Conservation (phyloP, 768 basidiomycete species). For the Suillus subaureus region DNA sequence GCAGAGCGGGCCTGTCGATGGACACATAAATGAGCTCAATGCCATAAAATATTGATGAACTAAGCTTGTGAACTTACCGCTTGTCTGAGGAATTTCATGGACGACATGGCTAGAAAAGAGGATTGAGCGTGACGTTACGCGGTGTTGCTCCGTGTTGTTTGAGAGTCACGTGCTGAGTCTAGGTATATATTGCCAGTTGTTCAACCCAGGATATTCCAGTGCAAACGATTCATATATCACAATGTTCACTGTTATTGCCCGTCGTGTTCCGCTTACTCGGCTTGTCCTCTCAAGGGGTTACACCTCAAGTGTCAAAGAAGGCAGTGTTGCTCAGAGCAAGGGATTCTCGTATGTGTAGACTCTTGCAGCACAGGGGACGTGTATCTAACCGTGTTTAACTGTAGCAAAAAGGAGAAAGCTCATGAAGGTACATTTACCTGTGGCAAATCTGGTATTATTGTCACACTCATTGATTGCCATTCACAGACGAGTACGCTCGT, state of each 20-base stretch:
- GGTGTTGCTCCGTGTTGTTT: slow-evolving; percentile 28
- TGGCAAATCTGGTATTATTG: background rate
- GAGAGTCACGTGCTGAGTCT: slow-evolving; percentile 23
- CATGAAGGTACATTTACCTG: slow-evolving; percentile 52
- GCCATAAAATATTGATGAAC: slow-evolving; percentile 2
- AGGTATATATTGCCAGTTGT: background rate
- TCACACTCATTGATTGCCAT: background rate
- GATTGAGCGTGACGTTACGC: slow-evolving; percentile 50
- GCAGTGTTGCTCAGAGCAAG: slow-evolving; percentile 61
- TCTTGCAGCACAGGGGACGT: background rate
- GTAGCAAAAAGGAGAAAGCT: slow-evolving; percentile 74
- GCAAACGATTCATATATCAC: slow-evolving; percentile 11
- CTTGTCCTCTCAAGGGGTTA: slow-evolving; percentile 35
- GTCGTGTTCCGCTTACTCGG: slow-evolving; percentile 44
- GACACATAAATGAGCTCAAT: slow-evolving; percentile 15
- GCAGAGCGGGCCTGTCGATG: slow-evolving; percentile 51
- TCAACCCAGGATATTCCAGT: background rate
- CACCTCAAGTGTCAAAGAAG: slow-evolving; percentile 48
- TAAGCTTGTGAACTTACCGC: slow-evolving; percentile 37
- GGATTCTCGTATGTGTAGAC: slow-evolving; percentile 55
- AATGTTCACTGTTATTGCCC: slow-evolving; percentile 32
- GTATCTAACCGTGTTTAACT: slow-evolving; percentile 25
- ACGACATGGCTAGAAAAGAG: slow-evolving; percentile 62
- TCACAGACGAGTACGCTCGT: slow-evolving; percentile 64
- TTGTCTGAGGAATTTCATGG: slow-evolving; percentile 57